Percentiles rank a stretch among this genome's conserved stretches.
These are phyloP conservation scores for Aureobasidium subglaciale DNA, from an alignment of 2,329 filamentous ascomycete species.

Conservation along the genomic window DNA sequence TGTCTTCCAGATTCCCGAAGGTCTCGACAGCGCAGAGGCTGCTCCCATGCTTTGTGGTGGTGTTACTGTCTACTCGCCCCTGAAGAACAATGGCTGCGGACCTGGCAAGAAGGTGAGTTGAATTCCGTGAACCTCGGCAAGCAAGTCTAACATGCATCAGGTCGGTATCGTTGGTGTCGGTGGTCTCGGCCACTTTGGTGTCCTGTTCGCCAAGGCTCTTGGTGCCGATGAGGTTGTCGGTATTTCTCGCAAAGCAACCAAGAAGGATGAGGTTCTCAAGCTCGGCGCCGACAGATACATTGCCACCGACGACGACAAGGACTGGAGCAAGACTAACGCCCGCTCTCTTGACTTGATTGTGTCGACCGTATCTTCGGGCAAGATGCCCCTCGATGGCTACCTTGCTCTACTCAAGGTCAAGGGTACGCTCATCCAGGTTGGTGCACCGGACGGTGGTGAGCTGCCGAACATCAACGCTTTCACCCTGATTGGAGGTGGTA, in stretches of 20 bases:
- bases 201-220: slow-evolving; percentile 62
- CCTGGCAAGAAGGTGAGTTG: slow-evolving; percentile 48
- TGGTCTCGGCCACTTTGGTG: slow-evolving; percentile 60
- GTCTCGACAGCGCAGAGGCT: slow-evolving; percentile 41
- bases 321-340: slow-evolving; percentile 50
- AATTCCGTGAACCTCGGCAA: accelerated
- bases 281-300: slow-evolving; percentile 53
- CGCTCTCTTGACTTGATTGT: slow-evolving; percentile 50
- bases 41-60: slow-evolving; percentile 71
- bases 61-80: slow-evolving; percentile 62
- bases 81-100: slow-evolving; percentile 58
- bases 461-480: slow-evolving; percentile 49
- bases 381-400: slow-evolving; percentile 57
- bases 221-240: slow-evolving; percentile 59
- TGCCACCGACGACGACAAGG: slow-evolving; percentile 47
- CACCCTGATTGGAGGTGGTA: slow-evolving; percentile 49
- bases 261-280: slow-evolving; percentile 52
- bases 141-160: slow-evolving; percentile 19
- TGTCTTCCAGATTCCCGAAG: slow-evolving; percentile 46
- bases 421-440: slow-evolving; percentile 52
- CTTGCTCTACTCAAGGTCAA: slow-evolving; percentile 50
- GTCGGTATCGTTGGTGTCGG: slow-evolving; percentile 67
- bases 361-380: slow-evolving; percentile 47
- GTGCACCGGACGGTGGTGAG: slow-evolving; percentile 37
- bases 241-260: slow-evolving; percentile 52